phyloP scores from a whole-genome alignment of 2,329 filamentous ascomycete genomes.

The Endocalyx cinctus region DNA sequence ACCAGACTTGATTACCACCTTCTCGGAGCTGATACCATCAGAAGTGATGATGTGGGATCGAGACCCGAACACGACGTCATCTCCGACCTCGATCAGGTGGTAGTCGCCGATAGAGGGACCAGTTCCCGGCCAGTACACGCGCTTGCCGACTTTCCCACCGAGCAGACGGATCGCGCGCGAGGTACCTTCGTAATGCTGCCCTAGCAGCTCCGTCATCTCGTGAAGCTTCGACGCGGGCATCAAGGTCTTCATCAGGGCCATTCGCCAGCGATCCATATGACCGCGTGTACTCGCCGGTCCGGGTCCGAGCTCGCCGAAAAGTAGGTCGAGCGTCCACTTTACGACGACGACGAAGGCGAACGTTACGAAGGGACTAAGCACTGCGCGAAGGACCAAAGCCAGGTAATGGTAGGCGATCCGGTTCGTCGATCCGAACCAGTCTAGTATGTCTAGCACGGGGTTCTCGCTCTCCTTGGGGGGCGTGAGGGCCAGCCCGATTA shows the following conservation, averaged over 20 bases:
- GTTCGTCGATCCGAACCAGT: slow-evolving; percentile 44
- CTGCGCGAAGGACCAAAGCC: slow-evolving; percentile 36
- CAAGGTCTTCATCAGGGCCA: slow-evolving; percentile 38
- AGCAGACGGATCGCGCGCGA: slow-evolving; percentile 45
- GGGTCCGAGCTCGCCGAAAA: slow-evolving; percentile 34
- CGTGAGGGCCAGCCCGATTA: slow-evolving; percentile 40
- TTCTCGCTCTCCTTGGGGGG: slow-evolving; percentile 28
- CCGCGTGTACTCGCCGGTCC: slow-evolving; percentile 26
- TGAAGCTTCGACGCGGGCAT: slow-evolving; percentile 40
- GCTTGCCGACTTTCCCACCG: slow-evolving; percentile 47
- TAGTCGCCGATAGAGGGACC: slow-evolving; percentile 50
- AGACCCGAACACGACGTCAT: slow-evolving; percentile 57
- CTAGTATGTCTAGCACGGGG: slow-evolving; percentile 36
- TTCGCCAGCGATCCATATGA: slow-evolving; percentile 38
- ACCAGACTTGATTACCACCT: slow-evolving; percentile 40
- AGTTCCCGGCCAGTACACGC: slow-evolving; percentile 55
- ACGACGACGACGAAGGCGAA: slow-evolving; percentile 38
- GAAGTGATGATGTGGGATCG: slow-evolving; percentile 49
- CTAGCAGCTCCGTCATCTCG: slow-evolving; percentile 46
- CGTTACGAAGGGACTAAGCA: slow-evolving; percentile 39
- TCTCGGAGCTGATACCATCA: slow-evolving; percentile 44
- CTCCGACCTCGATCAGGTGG: slow-evolving; percentile 49
- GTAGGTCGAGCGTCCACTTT: slow-evolving; percentile 34
- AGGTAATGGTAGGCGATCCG: slow-evolving; percentile 47
- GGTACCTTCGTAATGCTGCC: slow-evolving; percentile 51